These are phyloP conservation scores for Punica granatum DNA, from an alignment of 345 rosid species.

Conservation along the genomic window DNA sequence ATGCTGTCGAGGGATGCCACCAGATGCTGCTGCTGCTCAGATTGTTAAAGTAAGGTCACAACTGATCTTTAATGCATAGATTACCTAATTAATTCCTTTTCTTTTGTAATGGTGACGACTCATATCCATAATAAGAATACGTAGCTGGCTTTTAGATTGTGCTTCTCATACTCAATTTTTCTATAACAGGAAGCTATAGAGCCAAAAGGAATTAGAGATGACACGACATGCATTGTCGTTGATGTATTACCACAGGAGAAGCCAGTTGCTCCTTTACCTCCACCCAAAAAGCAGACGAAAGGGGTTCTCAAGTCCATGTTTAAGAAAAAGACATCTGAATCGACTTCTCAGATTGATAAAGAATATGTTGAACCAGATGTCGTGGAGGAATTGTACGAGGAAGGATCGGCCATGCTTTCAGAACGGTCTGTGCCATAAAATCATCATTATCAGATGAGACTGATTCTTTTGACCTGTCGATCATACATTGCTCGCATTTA, in stretches of 20 bases:
- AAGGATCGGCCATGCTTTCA: slow-evolving; percentile 97
- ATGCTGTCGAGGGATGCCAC: slow-evolving; percentile 84
- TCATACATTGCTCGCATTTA: background rate
- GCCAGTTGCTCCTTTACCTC: slow-evolving; percentile 57
- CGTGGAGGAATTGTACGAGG: slow-evolving; percentile 87
- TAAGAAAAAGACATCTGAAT: slow-evolving; percentile 61
- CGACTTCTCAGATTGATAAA: slow-evolving; percentile 61
- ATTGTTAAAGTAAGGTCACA: slow-evolving; percentile 66
- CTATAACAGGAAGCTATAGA: slow-evolving; percentile 73
- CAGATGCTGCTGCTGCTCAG: slow-evolving; percentile 87
- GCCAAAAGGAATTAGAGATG: slow-evolving; percentile 88
- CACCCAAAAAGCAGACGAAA: slow-evolving; percentile 70
- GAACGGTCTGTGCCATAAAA: slow-evolving; percentile 60
- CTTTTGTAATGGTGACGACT: background rate
- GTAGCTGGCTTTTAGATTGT: background rate
- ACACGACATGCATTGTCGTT: slow-evolving; percentile 94
- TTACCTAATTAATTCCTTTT: background rate
- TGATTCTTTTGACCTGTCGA: background rate
- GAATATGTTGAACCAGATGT: slow-evolving; percentile 70
- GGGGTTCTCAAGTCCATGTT: slow-evolving; percentile 86
- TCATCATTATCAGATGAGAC: too few relatives aligned
- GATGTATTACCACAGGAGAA: slow-evolving; percentile 83
- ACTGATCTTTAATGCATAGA: background rate
- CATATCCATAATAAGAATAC: background rate
- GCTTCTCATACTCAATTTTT: slow-evolving; percentile 11